phyloP scores from a whole-genome alignment of 352 stramenopile genomes.

The Lagenidium giganteum region DNA sequence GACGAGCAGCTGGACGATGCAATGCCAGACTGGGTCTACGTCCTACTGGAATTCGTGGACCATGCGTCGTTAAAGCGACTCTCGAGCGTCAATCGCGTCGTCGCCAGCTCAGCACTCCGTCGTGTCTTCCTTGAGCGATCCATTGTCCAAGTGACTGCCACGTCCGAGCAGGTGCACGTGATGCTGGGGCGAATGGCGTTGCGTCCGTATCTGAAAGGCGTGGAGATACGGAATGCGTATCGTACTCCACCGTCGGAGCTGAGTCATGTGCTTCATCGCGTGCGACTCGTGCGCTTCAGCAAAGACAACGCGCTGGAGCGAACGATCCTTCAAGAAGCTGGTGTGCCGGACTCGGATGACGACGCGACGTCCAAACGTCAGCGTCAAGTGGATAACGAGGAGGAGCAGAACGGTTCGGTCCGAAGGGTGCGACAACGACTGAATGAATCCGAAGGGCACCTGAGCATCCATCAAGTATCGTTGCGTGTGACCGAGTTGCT shows the following conservation, averaged over 20 bases:
- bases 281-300: too few species aligned
- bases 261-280: not conserved
- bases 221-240: slow-evolving; percentile 10
- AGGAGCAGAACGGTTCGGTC: too few species aligned
- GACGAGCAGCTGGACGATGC: too few species aligned
- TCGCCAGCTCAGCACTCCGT: not conserved
- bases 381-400: too few species aligned
- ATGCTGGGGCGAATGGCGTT: slow-evolving; percentile 8
- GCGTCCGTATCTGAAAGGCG: not conserved
- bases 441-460: too few species aligned
- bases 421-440: too few species aligned
- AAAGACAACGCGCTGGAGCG: too few species aligned
- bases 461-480: too few species aligned
- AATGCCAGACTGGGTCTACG: slow-evolving; percentile 2
- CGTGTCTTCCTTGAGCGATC: slow-evolving; percentile 3
- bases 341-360: too few species aligned
- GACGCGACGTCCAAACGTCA: too few species aligned
- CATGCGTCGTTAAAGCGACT: slow-evolving; percentile 3
- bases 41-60: slow-evolving; percentile 10
- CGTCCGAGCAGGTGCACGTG: slow-evolving; percentile 4
- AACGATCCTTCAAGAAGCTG: too few species aligned
- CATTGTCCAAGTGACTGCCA: slow-evolving; percentile 5
- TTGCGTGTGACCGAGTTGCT: too few species aligned
- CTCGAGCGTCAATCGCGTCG: slow-evolving; percentile 7
- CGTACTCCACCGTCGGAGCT: slow-evolving; percentile 1